A percentile compares a stretch with the other conserved stretches of the same genome.
phyloP scores from a whole-genome alignment of 352 stramenopile species.

The Phytophthora pistaciae region DNA sequence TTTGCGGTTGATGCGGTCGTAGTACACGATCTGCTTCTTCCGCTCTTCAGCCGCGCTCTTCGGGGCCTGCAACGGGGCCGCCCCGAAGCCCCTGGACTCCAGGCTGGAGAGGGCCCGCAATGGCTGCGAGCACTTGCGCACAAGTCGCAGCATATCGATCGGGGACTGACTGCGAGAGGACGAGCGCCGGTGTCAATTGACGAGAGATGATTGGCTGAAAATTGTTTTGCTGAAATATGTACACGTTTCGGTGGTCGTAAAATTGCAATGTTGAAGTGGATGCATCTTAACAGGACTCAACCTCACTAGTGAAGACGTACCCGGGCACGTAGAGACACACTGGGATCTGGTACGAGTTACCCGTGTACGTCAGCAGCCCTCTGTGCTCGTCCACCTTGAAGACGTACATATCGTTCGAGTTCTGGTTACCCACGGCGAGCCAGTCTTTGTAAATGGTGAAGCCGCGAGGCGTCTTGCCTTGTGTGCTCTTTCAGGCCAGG shows the following conservation, averaged over 20 bases:
- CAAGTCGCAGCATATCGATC: slow-evolving; percentile 15
- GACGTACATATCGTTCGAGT: slow-evolving; percentile 51
- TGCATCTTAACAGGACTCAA: background rate
- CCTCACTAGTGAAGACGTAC: too few species aligned
- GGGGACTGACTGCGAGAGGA: background rate
- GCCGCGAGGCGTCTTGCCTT: slow-evolving; percentile 44
- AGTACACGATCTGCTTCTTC: slow-evolving; percentile 31
- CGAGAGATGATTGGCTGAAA: background rate
- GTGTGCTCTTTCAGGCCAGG: slow-evolving; percentile 42
- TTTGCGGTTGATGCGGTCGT: slow-evolving; percentile 54
- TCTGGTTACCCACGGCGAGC: slow-evolving; percentile 61
- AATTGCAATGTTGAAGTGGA: background rate
- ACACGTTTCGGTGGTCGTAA: background rate
- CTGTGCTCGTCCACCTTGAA: slow-evolving; percentile 47
- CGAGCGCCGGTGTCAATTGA: background rate
- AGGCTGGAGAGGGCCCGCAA: slow-evolving; percentile 5
- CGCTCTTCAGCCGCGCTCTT: background rate
- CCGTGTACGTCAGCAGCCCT: slow-evolving; percentile 42
- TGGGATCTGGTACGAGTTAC: slow-evolving; percentile 37
- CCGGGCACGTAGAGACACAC: slow-evolving; percentile 24
- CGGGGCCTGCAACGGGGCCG: slow-evolving; percentile 7
- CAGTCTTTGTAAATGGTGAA: slow-evolving; percentile 52
- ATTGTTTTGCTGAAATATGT: background rate
- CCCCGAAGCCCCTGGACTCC: slow-evolving; percentile 5
- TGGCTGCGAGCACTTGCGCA: slow-evolving; percentile 1